These are phyloP conservation scores for Hemileccinum rubropunctum DNA, from an alignment of 768 basidiomycete species.

Conservation along the genomic window DNA sequence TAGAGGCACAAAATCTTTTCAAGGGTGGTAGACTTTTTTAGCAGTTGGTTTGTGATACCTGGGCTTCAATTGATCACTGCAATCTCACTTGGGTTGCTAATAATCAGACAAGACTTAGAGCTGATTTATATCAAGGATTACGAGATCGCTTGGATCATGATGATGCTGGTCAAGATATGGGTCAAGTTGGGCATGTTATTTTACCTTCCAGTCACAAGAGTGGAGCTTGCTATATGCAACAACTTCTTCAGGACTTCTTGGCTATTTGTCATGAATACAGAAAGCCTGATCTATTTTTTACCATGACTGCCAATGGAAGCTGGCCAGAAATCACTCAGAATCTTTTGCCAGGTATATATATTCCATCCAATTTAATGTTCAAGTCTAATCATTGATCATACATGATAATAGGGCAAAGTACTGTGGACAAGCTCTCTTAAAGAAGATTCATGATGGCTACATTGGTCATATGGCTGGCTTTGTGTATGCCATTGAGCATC, in stretches of 20 bases:
- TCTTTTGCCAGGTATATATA: conserved; percentile 31
- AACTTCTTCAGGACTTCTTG: conserved; percentile 44
- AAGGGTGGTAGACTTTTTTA: conserved; percentile 41
- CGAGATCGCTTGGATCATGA: conserved; percentile 29
- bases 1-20: conserved; percentile 30
- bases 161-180: conserved; percentile 25
- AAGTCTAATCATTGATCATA: too few species aligned
- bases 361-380: too few species aligned
- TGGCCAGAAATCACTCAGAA: conserved; percentile 45
- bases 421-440: conserved; percentile 35
- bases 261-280: conserved; percentile 38
- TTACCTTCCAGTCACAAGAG: conserved; percentile 44
- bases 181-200: conserved; percentile 31
- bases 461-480: conserved; percentile 42
- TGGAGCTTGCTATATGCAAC: conserved; percentile 42
- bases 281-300: conserved; percentile 47
- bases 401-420: conserved; percentile 28
- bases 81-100: conserved; percentile 32
- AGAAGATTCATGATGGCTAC: conserved; percentile 37
- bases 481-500: conserved; percentile 56
- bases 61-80: too few species aligned
- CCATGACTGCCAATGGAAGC: conserved; percentile 49
- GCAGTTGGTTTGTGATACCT: conserved; percentile 45
- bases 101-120: conserved; percentile 36
- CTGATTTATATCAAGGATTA: too few species aligned